phyloP scores from a whole-genome alignment of 1,139 yeast genomes.

The Geotrichum europaeum region DNA sequence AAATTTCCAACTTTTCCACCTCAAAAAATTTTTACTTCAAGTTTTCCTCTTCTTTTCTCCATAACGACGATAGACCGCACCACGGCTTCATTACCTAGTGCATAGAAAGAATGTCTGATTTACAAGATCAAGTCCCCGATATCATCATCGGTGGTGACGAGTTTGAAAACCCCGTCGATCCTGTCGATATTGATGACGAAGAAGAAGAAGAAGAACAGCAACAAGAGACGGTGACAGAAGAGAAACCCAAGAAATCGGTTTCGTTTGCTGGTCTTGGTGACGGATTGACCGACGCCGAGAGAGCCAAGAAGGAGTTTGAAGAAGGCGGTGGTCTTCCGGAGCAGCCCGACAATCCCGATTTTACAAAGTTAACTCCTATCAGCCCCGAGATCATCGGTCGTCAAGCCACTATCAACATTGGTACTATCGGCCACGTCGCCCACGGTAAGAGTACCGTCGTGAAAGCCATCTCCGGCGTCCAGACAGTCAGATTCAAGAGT shows the following conservation, averaged over 20 bases:
- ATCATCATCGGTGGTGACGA: conserved; percentile 73
- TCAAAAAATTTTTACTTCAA: neutral
- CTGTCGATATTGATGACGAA: conserved; percentile 33
- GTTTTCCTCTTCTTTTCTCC: neutral
- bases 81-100: neutral
- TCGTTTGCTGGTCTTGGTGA: conserved; percentile 76
- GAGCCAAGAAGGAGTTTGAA: conserved; percentile 79
- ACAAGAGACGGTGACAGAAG: conserved; percentile 22
- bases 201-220: conserved; percentile 39
- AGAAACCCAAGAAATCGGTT: conserved; percentile 59
- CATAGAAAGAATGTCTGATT: conserved; percentile 41
- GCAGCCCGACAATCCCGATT: conserved; percentile 87
- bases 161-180: conserved; percentile 40
- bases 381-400: conserved; percentile 94
- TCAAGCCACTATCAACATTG: conserved; percentile 98
- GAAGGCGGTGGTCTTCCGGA: conserved; percentile 98
- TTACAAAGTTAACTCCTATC: conserved; percentile 68
- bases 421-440: conserved; percentile 99
- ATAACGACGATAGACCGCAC: neutral
- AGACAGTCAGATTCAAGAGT: conserved; percentile 97
- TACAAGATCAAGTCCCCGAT: conserved; percentile 80
- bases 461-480: conserved; percentile 97
- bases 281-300: conserved; percentile 51
- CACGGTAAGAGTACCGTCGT: conserved; percentile 99
- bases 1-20: neutral